Evolutionary conservation across 192 early-diverging fungal species (phyloP).

Genomic region (Irineochytrium annulatum): DNA sequence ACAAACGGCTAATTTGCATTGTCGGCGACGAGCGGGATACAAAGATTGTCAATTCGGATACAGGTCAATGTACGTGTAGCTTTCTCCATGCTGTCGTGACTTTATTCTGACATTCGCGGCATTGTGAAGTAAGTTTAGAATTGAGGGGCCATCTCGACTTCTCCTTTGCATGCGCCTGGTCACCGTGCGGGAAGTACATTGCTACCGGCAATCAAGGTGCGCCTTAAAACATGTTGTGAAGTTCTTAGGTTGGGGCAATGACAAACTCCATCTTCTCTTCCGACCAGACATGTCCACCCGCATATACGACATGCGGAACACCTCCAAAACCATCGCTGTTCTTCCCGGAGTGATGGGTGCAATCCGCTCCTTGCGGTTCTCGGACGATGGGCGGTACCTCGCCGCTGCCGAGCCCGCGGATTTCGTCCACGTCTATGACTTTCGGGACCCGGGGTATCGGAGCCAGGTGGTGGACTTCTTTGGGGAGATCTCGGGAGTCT

Average conservation of each 20-base stretch:
- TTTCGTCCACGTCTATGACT: slow-evolving; percentile 57
- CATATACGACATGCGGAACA: slow-evolving; percentile 62
- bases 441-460: slow-evolving; percentile 9
- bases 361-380: slow-evolving; percentile 56
- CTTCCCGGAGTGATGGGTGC: slow-evolving; percentile 51
- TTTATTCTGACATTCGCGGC: background rate
- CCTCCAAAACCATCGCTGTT: slow-evolving; percentile 42
- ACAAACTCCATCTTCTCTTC: background rate
- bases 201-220: slow-evolving; percentile 67
- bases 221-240: too few relatives aligned
- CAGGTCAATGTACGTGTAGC: slow-evolving; percentile 41
- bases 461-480: slow-evolving; percentile 66
- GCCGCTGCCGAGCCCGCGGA: slow-evolving; percentile 60
- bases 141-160: slow-evolving; percentile 62
- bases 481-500: slow-evolving; percentile 66
- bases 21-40: slow-evolving; percentile 50
- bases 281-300: slow-evolving; percentile 41
- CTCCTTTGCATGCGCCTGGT: slow-evolving; percentile 67
- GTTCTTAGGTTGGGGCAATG: background rate
- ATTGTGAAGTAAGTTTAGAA: background rate
- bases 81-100: too few relatives aligned
- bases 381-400: slow-evolving; percentile 49
- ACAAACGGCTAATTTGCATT: slow-evolving; percentile 53
- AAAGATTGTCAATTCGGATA: slow-evolving; percentile 40
- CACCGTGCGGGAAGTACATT: slow-evolving; percentile 47